phyloP scores from a whole-genome alignment of 106 monocot genomes.

The Xerophyta viscosa region DNA sequence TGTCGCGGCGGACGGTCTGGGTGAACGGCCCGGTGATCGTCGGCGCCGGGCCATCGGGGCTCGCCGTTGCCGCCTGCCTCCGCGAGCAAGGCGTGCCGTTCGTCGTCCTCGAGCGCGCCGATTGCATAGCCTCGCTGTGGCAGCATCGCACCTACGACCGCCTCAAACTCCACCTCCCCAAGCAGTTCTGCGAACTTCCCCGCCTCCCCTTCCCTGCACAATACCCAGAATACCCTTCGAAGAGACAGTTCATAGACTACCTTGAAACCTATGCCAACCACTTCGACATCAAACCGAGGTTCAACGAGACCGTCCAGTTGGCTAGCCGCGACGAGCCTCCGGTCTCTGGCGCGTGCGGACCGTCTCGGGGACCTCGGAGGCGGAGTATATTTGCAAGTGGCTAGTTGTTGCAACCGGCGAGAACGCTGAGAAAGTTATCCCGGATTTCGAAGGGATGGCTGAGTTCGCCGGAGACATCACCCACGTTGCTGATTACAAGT shows the following conservation, averaged over 20 bases:
- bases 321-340: conserved; percentile 30
- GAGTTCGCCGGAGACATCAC: conserved; percentile 21
- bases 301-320: conserved; percentile 31
- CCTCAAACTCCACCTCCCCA: conserved; percentile 55
- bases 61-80: conserved; percentile 12
- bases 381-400: conserved; percentile 53
- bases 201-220: conserved; percentile 29
- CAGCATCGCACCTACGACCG: conserved; percentile 46
- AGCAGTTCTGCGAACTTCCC: conserved; percentile 49
- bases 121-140: conserved; percentile 59
- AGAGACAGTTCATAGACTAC: conserved; percentile 40
- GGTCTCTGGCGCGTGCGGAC: conserved; percentile 37
- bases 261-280: conserved; percentile 28
- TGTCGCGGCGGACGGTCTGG: conserved; percentile 24
- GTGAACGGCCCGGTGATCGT: conserved; percentile 40
- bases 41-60: conserved; percentile 28
- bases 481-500: conserved; percentile 44
- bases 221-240: conserved; percentile 46
- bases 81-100: conserved; percentile 34
- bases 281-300: conserved; percentile 35
- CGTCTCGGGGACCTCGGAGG: conserved; percentile 5
- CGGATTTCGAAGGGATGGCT: conserved; percentile 32
- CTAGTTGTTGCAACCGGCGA: conserved; percentile 61
- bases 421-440: conserved; percentile 44
- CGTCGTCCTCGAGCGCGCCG: conserved; percentile 42